Base-by-base conservation (phyloP, 75 land plant species). In the Cryptomeria japonica region DNA sequence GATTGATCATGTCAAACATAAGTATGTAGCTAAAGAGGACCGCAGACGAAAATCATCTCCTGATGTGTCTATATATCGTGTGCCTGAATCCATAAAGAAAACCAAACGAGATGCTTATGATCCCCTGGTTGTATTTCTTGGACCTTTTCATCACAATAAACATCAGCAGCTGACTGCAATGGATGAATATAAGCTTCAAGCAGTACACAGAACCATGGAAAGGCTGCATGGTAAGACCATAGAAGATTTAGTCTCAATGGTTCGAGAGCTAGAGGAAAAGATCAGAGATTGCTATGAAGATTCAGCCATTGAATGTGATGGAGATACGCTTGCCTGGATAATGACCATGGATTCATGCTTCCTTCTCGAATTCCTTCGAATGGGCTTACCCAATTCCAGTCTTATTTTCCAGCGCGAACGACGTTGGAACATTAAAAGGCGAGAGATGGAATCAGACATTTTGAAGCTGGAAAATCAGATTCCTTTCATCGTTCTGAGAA, bases 91-190 rank as follows among this genome's bases (percentile, higher is more conserved):
- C 1, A 70, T 70, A 9, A 70, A 18, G 75, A n/a, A 7, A 7
- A n/a, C 0, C 32, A n/a, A n/a, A 0, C 32, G 10, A 31, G 19
- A 70, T 3, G 75, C 10, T 28, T 70, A 70, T 70, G 34, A 28
- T 70, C 75, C 75, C n/a, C 34, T n/a, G 32, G 75, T 70, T 70
- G 75, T 70, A 34, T 28, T 31, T 9, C n/a, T 70, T 9, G 75
- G 75, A 70, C 75, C 75, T 70, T 70, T n/a, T 31, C n/a, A 70
- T 70, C 75, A n/a, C 75, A n/a, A 70, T 7, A n/a, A 70, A 70
- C 6, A 70, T 34, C 72, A 22, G 47, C 64, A 16, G 64, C 72
- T 68, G 72, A 16, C 72, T 19, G n/a, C 72, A 28, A 3, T 28
- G 5, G 72, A 68, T 3, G 72, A 68, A 5, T 28, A n/a, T 68